Base-by-base conservation (phyloP, 768 basidiomycete species). In the Hypholoma sublateritium region DNA sequence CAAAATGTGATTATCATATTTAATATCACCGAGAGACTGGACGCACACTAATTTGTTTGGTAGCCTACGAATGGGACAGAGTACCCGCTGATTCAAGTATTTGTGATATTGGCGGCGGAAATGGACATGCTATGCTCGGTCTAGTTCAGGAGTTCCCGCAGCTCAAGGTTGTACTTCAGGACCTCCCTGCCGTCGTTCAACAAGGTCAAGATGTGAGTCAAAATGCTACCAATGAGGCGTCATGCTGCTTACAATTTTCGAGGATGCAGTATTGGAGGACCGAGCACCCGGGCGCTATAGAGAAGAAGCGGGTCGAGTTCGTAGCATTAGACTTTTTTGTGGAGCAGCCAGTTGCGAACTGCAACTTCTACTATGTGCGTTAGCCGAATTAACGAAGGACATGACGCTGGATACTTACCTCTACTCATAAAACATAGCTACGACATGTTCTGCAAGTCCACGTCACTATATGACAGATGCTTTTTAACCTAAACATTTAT, bases 101-200 rank as follows among this genome's bases (percentile, higher is more conserved):
- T n/a, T 74, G 74, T 50, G 77, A 79, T 62, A 67, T 79, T 11
- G 51, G 51, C 17, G 42, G 41, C 24, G 72, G 74, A 5, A 67
- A 72, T 42, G 78, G 79, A 1, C 62, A 69, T 43, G 62, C 70
- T 12, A 64, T 71, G 1, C 65, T 79, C 39, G 57, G 59, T 7
- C 66, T 80, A 1, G 56, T 67, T 0, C 72, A 71, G 55, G 60
- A 58, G 2, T 70, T 70, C 54, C 72, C 77, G 0, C 64, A 70
- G n/a, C 60, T 79, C 5, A 65, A 69, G 37, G 50, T 77, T 14
- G 63, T 73, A 24, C 62, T 78, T 13, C 77, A 79, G 54, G 79
- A 78, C 53, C 59, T 70, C 7, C 71, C 70, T 1, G 57, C 59
- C 1, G 65, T 67, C 1, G 65, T 76, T 16, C n/a, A 61, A 7